Conservation (phyloP, 352 stramenopile genomes). For the Pythium monospermum region DNA sequence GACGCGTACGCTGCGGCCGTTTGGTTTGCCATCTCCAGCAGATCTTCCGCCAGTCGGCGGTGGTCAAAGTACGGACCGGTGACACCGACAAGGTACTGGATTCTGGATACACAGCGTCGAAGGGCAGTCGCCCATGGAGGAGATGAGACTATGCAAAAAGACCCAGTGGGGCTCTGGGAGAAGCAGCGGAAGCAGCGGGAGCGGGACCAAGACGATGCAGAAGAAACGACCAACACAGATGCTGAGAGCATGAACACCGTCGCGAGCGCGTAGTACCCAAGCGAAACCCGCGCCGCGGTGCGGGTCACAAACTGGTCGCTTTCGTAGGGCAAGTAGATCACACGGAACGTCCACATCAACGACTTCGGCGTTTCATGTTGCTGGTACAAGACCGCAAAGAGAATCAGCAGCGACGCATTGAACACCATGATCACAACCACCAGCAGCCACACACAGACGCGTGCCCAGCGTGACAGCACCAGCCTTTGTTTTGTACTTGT, state of each 20-base stretch:
- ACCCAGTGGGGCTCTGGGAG: too few species aligned
- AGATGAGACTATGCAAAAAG: neutral
- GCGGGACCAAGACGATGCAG: too few species aligned
- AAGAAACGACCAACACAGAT: too few species aligned
- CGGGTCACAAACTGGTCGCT: neutral
- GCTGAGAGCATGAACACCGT: neutral
- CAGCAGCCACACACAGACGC: too few species aligned
- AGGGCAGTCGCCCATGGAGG: neutral
- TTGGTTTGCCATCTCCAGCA: neutral
- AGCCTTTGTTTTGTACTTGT: too few species aligned
- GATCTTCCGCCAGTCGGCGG: constrained; percentile 3
- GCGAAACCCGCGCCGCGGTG: neutral
- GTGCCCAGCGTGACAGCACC: too few species aligned
- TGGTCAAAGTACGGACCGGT: constrained; percentile 15
- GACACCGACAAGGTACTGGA: constrained; percentile 1
- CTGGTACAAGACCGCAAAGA: neutral
- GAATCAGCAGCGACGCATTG: constrained; percentile 1
- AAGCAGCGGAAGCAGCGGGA: too few species aligned
- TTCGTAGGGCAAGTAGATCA: constrained; percentile 1
- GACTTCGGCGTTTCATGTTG: constrained; percentile 2
- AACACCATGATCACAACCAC: neutral
- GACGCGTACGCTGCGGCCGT: constrained; percentile 4
- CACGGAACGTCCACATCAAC: constrained; percentile 5
- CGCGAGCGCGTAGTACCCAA: neutral
- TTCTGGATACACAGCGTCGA: neutral